Evolutionary conservation across 225 moss, liverwort and hornwort genomes (phyloP), one percentile per base, ranked within the genome.

Genomic region (Bryum argenteum): DNA sequence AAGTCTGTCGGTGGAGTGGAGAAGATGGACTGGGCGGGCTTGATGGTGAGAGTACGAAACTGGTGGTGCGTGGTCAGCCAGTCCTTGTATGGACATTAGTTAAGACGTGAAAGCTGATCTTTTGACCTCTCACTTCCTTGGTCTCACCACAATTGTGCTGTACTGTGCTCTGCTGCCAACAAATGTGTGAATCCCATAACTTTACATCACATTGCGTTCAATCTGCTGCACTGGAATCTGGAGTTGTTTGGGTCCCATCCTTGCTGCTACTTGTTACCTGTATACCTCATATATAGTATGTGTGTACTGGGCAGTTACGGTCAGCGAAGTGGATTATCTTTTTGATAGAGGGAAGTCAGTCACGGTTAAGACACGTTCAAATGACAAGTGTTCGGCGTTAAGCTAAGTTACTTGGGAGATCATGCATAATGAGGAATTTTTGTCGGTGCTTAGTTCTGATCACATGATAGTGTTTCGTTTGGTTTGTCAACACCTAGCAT

Each of bases 21-120:
- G 33, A 33, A 33, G 33, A 33, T 33, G 37, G 42, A 69, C 61
- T 53, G 20, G 44, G 68, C 54, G n/a, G 65, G n/a, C 39, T 70
- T 33, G 61, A 54, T 55, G 74, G 65, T 61, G 70, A 50, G 58
- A 64, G 54, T 21, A 8, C 26, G 24, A 16, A 41, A 39, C 20
- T 45, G 45, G 58, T 39, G 58, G 63, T 44, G 58, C 15, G 51
- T 62, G 44, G 38, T 61, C 18, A 41, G 66, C 70, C 61, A 41
- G 51, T 66, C 57, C 50, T 62, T 55, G 69, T 54, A 58, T 71
- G 67, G 63, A 58, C 22, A 23, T 20, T 5, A 8, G 12, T 53
- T 24, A 47, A 54, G 20, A 54, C 54, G 28, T 14, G 50, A 58
- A 50, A 48, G 19, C 26, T 26, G 0, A 47, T 28, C 23, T 66